Evolutionary conservation across 2,329 filamentous ascomycete genomes (phyloP).

Genomic region (Talaromyces marneffei): DNA sequence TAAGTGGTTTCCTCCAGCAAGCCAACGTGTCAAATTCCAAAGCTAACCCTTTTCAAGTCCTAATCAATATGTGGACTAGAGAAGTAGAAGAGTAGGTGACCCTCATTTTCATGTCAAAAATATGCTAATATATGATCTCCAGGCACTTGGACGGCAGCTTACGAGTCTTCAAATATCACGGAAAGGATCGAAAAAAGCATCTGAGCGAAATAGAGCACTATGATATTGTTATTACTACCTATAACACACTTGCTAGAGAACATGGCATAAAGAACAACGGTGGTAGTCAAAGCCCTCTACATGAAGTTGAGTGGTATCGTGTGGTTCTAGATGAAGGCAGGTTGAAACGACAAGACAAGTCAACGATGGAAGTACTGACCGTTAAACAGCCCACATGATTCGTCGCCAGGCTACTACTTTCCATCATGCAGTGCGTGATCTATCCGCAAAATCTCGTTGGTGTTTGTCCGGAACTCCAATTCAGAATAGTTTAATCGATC

Average conservation of each 20-base stretch:
- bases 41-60: slow-evolving; percentile 25
- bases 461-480: slow-evolving; percentile 51
- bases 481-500: slow-evolving; percentile 50
- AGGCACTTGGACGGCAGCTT: slow-evolving; percentile 33
- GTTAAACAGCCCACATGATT: slow-evolving; percentile 44
- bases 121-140: not conserved
- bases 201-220: slow-evolving; percentile 24
- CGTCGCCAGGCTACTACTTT: slow-evolving; percentile 44
- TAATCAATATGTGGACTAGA: slow-evolving; percentile 38
- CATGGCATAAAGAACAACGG: slow-evolving; percentile 20
- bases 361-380: not conserved
- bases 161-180: slow-evolving; percentile 35
- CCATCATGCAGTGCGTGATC: slow-evolving; percentile 37
- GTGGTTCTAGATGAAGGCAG: slow-evolving; percentile 47
- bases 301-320: slow-evolving; percentile 30
- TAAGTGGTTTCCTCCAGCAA: slow-evolving; percentile 16
- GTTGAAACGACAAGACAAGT: not conserved
- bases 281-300: slow-evolving; percentile 10
- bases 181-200: slow-evolving; percentile 24
- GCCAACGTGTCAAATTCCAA: not conserved
- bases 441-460: slow-evolving; percentile 46
- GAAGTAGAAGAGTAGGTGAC: slow-evolving; percentile 36
- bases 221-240: slow-evolving; percentile 46
- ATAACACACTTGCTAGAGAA: slow-evolving; percentile 40
- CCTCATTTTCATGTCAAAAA: not conserved